Evolutionary conservation across 352 stramenopile genomes (phyloP), one percentile per base, ranked within the genome.

Genomic region (Globisporangium irregulare): DNA sequence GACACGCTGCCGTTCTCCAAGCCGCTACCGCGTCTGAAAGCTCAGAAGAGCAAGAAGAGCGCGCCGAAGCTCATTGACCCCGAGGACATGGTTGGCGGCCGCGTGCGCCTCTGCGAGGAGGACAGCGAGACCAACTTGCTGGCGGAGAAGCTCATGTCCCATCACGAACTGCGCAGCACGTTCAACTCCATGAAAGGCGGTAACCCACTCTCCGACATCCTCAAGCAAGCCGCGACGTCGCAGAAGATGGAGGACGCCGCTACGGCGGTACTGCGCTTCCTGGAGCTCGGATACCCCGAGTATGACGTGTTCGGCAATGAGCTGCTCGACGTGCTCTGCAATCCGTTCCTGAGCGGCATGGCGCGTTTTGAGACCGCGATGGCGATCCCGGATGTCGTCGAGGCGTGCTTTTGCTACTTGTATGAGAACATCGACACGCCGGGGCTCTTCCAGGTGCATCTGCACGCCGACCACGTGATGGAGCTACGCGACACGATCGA

Each of bases 281-380:
- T 95, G 46, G 87, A 95, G 66, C 73, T 95, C n/a, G 85, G 87
- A 6, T 92, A 93, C 66, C 87, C 87, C 0, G 85, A 93, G 64
- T 95, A 95, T 70, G 82, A 95, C 54, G 86, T 95, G 12, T 92
- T 93, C 64, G 87, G 85, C 46, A 89, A 76, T 5, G 78, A 89
- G 55, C 70, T 95, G 43, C 67, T 90, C 20, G 83, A 93, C 60
- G 87, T 91, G 54, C 62, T 95, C 51, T 93, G 85, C 70, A 95
- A 95, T 62, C 87, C 87, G 24, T 95, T 95, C 48, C 74, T 95
- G 14, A 92, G 87, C 50, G 84, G 87, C 62, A 91, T 95, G 80
- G 87, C 87, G 18, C 84, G 87, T 57, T 95, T 95, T 38, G 87
- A 95, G 69, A 91, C 87, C 25, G 79, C 87, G n/a, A 72, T 95